These are phyloP conservation scores for Auxenochlorella pyrenoidosa DNA, from an alignment of 139 green algal species.

Conservation along the genomic window DNA sequence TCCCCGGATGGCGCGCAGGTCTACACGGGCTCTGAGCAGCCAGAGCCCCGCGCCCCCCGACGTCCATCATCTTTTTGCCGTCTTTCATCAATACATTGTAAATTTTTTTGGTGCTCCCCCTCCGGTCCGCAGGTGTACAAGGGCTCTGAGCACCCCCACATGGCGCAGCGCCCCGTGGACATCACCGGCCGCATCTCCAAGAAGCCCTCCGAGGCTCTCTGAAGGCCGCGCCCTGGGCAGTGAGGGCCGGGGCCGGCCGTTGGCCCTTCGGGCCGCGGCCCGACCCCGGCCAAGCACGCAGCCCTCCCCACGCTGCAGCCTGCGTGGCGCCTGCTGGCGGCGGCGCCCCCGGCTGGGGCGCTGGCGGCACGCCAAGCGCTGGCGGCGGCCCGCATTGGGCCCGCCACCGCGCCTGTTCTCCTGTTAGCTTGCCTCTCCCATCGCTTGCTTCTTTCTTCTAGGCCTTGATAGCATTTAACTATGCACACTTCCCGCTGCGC, in stretches of 20 bases:
- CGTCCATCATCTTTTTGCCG: too few relatives aligned
- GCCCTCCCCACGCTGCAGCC: background rate
- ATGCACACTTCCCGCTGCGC: background rate
- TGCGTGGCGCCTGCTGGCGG: background rate
- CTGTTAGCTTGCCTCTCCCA: background rate
- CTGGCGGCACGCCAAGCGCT: background rate
- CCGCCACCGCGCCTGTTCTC: background rate
- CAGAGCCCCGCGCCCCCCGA: too few relatives aligned
- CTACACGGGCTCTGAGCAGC: too few relatives aligned
- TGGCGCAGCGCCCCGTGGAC: slow-evolving; percentile 91
- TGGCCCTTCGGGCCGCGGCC: background rate
- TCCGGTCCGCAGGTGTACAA: slow-evolving; percentile 73
- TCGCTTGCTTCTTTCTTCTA: background rate
- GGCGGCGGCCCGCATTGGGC: background rate
- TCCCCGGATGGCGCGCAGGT: too few relatives aligned
- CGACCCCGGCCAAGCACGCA: too few relatives aligned
- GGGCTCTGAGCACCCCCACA: slow-evolving; percentile 90
- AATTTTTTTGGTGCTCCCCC: too few relatives aligned
- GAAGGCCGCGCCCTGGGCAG: background rate
- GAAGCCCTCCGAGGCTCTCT: slow-evolving; percentile 50
- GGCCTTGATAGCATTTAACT: background rate
- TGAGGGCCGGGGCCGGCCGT: background rate
- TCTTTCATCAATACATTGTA: too few relatives aligned
- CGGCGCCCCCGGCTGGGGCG: background rate
- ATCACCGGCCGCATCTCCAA: slow-evolving; percentile 84